Evolutionary conservation across 2,329 filamentous ascomycete genomes (phyloP), one percentile per base, ranked within the genome.

Genomic region (Hirsutella thompsonii): DNA sequence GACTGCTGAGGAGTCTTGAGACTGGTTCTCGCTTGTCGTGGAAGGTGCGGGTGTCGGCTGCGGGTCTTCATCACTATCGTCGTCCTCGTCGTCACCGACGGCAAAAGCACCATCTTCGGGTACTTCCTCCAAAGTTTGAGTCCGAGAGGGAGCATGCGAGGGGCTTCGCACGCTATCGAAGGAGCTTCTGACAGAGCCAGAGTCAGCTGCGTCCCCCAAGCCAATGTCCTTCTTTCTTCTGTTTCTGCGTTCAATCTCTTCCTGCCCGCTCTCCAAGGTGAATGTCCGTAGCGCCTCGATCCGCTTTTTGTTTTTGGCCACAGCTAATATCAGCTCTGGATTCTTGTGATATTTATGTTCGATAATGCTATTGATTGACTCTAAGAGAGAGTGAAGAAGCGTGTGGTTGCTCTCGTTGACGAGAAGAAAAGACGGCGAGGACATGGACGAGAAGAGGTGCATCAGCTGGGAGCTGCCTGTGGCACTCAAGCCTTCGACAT

Each of bases 381-480:
- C 87, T 9, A 98, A 69, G 20, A 96, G 63, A 0, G 88, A 89
- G 38, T 79, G 74, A 6, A 98, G 68, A 4, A 96, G 73, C 26
- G 69, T 67, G 55, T 96, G 85, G 49, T 98, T 98, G 30, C 76
- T 83, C 44, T 98, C 92, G 52, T 94, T 96, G 8, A 86, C 87
- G 16, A 96, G 68, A 9, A 98, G 66, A 57, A 96, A 98, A 26
- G 84, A 87, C 0, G 92, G 90, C 0, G 88, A 85, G 8, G 90
- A 93, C 84, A 96, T 94, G 28, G 85, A 92, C 4, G 79, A 77
- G 57, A 93, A 94, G 1, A 96, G 68, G 52, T 95, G 88, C 49
- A 96, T 69, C 23, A 96, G 66, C 57, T 88, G 94, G 2, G 81
- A 79, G 55, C 85, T 84, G 14, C 87, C 80, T 3, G 79, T 73